Conservation (phyloP, 2,329 filamentous ascomycete species). For the Colletotrichum sp. region DNA sequence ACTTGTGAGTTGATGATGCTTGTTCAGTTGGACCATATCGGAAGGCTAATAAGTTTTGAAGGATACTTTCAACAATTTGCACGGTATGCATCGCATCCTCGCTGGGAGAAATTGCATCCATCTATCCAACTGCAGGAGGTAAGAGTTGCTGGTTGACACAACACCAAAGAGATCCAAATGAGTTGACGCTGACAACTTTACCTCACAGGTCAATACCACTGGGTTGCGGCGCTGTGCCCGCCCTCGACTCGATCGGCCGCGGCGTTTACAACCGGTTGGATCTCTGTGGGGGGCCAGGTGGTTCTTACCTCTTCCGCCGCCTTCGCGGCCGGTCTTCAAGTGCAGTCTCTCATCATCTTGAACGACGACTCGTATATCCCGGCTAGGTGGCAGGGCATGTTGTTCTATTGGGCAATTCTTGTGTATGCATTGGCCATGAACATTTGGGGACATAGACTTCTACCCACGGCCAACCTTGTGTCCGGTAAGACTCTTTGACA, state of each 20-base stretch:
- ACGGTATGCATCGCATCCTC: constrained; percentile 43
- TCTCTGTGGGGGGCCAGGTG: constrained; percentile 50
- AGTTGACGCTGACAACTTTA: background rate
- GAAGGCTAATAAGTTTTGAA: constrained; percentile 19
- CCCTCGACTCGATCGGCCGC: constrained; percentile 35
- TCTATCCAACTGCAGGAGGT: constrained; percentile 40
- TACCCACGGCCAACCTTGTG: constrained; percentile 39
- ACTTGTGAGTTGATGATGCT: constrained; percentile 37
- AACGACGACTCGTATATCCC: constrained; percentile 45
- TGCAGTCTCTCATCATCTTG: constrained; percentile 46
- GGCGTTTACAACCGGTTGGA: constrained; percentile 48
- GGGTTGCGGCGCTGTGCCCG: constrained; percentile 45
- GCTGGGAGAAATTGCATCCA: constrained; percentile 43
- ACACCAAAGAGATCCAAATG: background rate
- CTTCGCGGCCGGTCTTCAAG: constrained; percentile 48
- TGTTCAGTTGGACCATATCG: background rate
- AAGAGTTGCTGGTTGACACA: background rate
- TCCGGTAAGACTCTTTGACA: constrained; percentile 13
- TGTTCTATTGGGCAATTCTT: constrained; percentile 51
- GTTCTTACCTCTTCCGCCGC: constrained; percentile 52
- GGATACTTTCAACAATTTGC: constrained; percentile 45
- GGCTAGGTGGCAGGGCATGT: constrained; percentile 47
- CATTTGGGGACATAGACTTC: constrained; percentile 41
- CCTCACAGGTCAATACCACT: constrained; percentile 47
- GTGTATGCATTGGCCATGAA: constrained; percentile 42